Evolutionary conservation across 306 rosid species (phyloP).

Genomic region (Lablab purpureus): DNA sequence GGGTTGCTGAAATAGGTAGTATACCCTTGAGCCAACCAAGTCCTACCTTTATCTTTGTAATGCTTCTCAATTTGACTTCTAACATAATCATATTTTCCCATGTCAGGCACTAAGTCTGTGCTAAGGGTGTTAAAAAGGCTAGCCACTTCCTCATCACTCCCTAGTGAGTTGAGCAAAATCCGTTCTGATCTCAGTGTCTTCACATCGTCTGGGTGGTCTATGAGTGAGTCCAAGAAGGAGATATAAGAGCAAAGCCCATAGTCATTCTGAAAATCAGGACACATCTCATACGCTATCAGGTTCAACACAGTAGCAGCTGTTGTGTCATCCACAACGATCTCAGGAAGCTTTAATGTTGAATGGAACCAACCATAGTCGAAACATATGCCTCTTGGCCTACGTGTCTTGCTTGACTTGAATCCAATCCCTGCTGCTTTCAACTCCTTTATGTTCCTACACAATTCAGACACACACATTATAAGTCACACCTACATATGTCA

Average conservation of each 20-base stretch:
- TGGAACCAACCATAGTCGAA: not conserved
- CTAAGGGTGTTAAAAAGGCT: conserved; percentile 35
- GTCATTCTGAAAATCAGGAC: conserved; percentile 47
- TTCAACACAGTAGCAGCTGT: conserved; percentile 17
- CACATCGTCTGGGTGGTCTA: conserved; percentile 49
- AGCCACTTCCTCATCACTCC: conserved; percentile 57
- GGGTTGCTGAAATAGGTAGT: conserved; percentile 47
- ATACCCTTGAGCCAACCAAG: conserved; percentile 38
- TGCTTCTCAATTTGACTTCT: not conserved
- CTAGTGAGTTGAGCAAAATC: conserved; percentile 42
- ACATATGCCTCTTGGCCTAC: not conserved
- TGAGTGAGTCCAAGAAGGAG: conserved; percentile 49
- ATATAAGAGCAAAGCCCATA: conserved; percentile 44
- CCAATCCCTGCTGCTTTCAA: conserved; percentile 38
- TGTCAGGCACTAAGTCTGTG: conserved; percentile 33
- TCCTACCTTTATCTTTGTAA: not conserved
- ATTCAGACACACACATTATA: not conserved
- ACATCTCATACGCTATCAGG: conserved; percentile 42
- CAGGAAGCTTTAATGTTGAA: conserved; percentile 4
- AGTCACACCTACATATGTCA: too few relatives aligned
- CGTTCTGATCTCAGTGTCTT: not conserved
- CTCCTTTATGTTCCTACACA: conserved; percentile 37
- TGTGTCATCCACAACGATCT: conserved; percentile 21
- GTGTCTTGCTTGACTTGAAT: not conserved
- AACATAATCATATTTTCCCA: not conserved